phyloP scores from a whole-genome alignment of 768 basidiomycete species.

The Pulveroboletus sp. region DNA sequence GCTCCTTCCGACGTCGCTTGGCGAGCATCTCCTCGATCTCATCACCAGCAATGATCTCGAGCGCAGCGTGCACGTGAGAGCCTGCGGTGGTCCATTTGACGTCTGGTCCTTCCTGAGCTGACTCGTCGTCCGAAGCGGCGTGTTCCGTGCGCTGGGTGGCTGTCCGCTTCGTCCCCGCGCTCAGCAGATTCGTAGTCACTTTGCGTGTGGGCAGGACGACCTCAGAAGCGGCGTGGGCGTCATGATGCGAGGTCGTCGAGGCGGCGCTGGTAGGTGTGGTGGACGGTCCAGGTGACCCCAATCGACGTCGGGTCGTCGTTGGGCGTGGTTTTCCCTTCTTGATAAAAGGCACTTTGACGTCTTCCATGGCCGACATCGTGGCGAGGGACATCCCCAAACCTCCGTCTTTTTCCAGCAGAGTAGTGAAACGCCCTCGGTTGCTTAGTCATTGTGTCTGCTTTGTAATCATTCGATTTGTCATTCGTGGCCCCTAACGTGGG shows the following conservation, averaged over 20 bases:
- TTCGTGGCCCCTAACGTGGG: slow-evolving; percentile 4
- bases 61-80: slow-evolving; percentile 66
- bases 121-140: slow-evolving; percentile 42
- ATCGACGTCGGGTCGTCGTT: slow-evolving; percentile 69
- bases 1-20: slow-evolving; percentile 59
- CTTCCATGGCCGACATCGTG: slow-evolving; percentile 31
- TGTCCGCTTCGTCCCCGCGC: slow-evolving; percentile 69
- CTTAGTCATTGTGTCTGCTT: slow-evolving; percentile 17
- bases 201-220: slow-evolving; percentile 79
- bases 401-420: too few relatives aligned
- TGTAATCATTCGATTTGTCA: slow-evolving; percentile 14
- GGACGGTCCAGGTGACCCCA: slow-evolving; percentile 50
- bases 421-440: too few relatives aligned
- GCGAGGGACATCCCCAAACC: not conserved
- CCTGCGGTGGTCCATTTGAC: slow-evolving; percentile 75
- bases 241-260: slow-evolving; percentile 24
- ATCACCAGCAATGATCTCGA: slow-evolving; percentile 79
- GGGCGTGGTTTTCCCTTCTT: slow-evolving; percentile 82
- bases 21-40: slow-evolving; percentile 73
- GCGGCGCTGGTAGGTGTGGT: slow-evolving; percentile 14
- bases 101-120: slow-evolving; percentile 43
- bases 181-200: slow-evolving; percentile 61
- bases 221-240: slow-evolving; percentile 36
- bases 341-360: slow-evolving; percentile 76
- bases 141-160: slow-evolving; percentile 45